Percentiles rank a stretch among this genome's conserved stretches.
phyloP scores from a whole-genome alignment of 73 alveolate genomes.

The Tetrahymena thermophila region DNA sequence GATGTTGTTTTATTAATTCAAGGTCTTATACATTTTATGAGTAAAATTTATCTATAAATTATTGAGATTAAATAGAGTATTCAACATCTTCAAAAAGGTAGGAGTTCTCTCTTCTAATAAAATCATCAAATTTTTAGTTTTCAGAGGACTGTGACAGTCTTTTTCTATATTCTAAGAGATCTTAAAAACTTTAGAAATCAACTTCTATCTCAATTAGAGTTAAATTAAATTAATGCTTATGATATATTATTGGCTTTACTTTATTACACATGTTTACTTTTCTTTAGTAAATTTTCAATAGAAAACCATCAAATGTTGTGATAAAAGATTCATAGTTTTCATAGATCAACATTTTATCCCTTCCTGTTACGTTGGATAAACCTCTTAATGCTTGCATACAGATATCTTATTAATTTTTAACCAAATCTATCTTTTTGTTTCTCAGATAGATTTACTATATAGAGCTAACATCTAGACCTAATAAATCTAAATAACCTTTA shows the following conservation, averaged over 20 bases:
- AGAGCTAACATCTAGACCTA: neutral
- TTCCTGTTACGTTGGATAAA: neutral
- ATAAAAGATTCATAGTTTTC: neutral
- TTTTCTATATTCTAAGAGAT: neutral
- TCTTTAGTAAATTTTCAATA: neutral
- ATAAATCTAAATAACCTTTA: neutral
- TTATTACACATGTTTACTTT: neutral
- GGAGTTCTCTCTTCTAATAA: neutral
- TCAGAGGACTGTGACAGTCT: neutral
- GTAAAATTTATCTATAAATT: neutral
- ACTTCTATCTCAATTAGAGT: neutral
- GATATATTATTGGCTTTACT: neutral
- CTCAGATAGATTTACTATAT: neutral
- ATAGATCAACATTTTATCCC: neutral
- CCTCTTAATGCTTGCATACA: neutral
- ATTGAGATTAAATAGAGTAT: neutral
- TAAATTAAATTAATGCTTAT: neutral
- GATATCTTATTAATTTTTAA: neutral
- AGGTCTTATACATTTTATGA: neutral
- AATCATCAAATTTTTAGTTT: neutral
- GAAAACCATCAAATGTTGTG: neutral
- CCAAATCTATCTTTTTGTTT: neutral
- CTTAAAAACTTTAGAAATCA: neutral
- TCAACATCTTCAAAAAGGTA: neutral
- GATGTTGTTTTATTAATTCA: neutral